Evolutionary conservation across 495 filamentous ascomycete species (phyloP), one percentile per base, ranked within the genome.

Genomic region (Hypoxylon fuscum): DNA sequence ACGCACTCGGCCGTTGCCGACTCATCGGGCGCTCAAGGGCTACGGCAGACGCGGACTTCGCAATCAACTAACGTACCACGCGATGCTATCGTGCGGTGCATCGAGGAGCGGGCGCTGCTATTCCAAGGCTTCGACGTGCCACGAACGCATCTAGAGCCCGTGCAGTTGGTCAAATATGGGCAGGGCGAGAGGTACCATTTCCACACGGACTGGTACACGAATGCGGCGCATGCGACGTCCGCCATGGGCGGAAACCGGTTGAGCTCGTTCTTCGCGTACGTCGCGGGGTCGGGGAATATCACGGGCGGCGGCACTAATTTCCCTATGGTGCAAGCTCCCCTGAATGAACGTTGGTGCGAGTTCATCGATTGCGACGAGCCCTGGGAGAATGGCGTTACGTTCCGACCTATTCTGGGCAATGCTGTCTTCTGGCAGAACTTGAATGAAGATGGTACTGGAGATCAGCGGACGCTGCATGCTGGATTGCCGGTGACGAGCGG

Each of bases 341-440:
- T 5, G 3, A 69, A 74, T n/a, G 68, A 64, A 59, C 55, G 66
- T n/a, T 90, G 88, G 87, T 86, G 85, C 73, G 72, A 71, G 50
- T 84, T 83, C 68, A 59, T 88, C 65, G 85, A 88, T 59, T 87
- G 86, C 61, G 82, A 83, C 35, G 76, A 76, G 53, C 69, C 70
- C 37, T 77, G 74, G 59, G 79, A 81, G 20, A 78, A 81, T 23
- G 88, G 89, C 0, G 76, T 89, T 3, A 90, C 86, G 38, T 90
- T 91, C 64, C 82, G 82, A 59, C 84, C 88, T 0, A 74, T 88
- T 5, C 81, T 83, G 66, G 88, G 89, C 17, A 90, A 88, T 74
- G 89, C 88, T 4, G 81, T 93, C 12, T 93, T 86, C 68, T 93
- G 90, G 89, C 83, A 85, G 77, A 93, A 93, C 75, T 67, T 93